Evolutionary conservation across 352 stramenopile genomes (phyloP), one percentile per base, ranked within the genome.

Genomic region (Phytophthora sansomeana): DNA sequence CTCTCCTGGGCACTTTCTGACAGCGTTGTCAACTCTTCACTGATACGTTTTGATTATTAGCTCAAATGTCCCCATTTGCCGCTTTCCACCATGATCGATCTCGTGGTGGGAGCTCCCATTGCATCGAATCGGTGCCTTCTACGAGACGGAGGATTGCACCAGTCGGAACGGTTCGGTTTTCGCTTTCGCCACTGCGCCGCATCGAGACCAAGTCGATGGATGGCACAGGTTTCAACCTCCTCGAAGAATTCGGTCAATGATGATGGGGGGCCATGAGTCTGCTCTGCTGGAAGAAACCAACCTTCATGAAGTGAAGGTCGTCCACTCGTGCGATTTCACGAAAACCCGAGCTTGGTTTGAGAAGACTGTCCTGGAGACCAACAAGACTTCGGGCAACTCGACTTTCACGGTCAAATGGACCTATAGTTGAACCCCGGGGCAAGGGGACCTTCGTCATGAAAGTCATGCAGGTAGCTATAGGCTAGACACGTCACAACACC

Each of bases 71-170:
- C n/a, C n/a, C n/a, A 44, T 30, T n/a, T 61, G 30, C 19, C 11
- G n/a, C 48, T n/a, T 13, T 4, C 48, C 16, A 56, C 4, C 3
- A 56, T 43, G n/a, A n/a, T n/a, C n/a, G 54, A 33, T 53, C 19
- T 42, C 41, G 42, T 61, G 52, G 52, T 56, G 17, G 48, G 19
- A 58, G 4, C 30, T 62, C 4, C 53, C 38, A 9, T 14, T 24
- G n/a, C 38, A 51, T 29, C 33, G 43, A 35, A 32, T 46, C 10
- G 49, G n/a, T 28, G 38, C 52, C 17, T 60, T 60, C 39, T 60
- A 41, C 39, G 38, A 51, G 38, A 60, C 38, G 4, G 17, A 1
- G 1, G 28, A 60, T 11, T 60, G 53, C 53, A 43, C n/a, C n/a
- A n/a, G n/a, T n/a, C n/a, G n/a, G n/a, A n/a, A n/a, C n/a, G 3